Evolutionary conservation across 805 yeast genomes (phyloP), one percentile per base, ranked within the genome.

Genomic region (Maudiozyma pseudohumilis): DNA sequence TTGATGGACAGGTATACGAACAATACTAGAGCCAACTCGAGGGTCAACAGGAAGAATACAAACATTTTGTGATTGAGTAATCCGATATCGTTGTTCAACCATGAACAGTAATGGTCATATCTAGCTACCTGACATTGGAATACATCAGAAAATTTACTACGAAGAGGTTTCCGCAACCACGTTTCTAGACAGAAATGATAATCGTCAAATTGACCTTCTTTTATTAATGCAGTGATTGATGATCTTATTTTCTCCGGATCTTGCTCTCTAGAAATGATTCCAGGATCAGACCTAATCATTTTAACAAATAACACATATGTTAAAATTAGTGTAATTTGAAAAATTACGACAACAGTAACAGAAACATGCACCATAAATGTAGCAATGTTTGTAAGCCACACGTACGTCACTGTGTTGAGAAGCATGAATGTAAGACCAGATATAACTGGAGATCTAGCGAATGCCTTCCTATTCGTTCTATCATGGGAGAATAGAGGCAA

Each of bases 71-170:
- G 97, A 57, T 88, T 89, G 49, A 89, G 68, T 19, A 86, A 71
- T 0, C 95, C 97, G 42, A 89, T 68, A 41, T 87, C 92, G 52
- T 89, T 92, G 56, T 74, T 78, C 9, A 83, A 72, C 97, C 97
- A 92, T 0, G 96, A 95, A 56, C 98, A 92, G 49, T 75, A 83
- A 56, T 92, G 98, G 54, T 89, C 97, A 53, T 79, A 86, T 42
- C 82, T 68, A 0, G 95, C 92, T 19, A 89, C 73, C 30, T 84
- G 70, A 19, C 69, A 64, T 32, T 70, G 68, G 29, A 69, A 68
- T 40, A 67, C 56, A 24, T 65, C 59, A n/a, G 92, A 83, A 56
- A 74, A 87, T 50, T 74, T 80, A 9, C 94, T 74, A 48, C 97
- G 68, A 32, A 85, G 60, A 0, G 97, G 96, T 46, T 76, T 82